Base-by-base conservation (phyloP, 768 basidiomycete species). In the Podaxis sp. region DNA sequence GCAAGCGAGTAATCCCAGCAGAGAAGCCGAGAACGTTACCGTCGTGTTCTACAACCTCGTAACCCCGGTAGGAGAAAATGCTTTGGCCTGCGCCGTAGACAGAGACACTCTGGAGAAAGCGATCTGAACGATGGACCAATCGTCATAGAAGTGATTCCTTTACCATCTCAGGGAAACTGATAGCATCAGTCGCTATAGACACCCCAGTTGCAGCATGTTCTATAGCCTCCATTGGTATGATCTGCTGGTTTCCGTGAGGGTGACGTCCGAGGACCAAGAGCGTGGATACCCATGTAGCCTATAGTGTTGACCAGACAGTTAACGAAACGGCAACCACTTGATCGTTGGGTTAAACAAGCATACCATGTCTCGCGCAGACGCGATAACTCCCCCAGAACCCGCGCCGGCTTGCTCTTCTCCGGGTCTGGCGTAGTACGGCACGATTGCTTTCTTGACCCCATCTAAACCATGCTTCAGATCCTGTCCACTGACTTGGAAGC, bases 11-110 rank as follows among this genome's bases (percentile, higher is more conserved):
- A 11, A 76, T 68, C 63, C 72, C 68, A 0, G 69, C 68, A 44
- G 67, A 70, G 58, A 66, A 80, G 0, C 78, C 79, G 3, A 77
- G 76, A 60, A 77, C 77, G 53, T 70, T 72, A 2, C 80, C 79
- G 2, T 77, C 77, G 65, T 82, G 80, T 63, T 81, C 79, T 37
- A 81, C 72, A 8, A 80, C 69, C 55, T 79, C 77, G 53, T 76
- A 72, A 3, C 78, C 79, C 36, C 72, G 76, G 56, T 79, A 80
- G 0, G 76, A 72, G 61, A 70, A 78, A 7, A 75, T 63, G 65
- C 69, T 72, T 66, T 80, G 80, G 11, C 74, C 79, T 24, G 72
- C 71, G 0, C 78, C 79, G 49, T 80, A 80, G 0, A 78, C 75
- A 37, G 67, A 71, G 0, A 76, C 71, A 50, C 76, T 76, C 80